Evolutionary conservation across 1,139 yeast genomes (phyloP).

Genomic region (Candida pseudoviswanathii): DNA sequence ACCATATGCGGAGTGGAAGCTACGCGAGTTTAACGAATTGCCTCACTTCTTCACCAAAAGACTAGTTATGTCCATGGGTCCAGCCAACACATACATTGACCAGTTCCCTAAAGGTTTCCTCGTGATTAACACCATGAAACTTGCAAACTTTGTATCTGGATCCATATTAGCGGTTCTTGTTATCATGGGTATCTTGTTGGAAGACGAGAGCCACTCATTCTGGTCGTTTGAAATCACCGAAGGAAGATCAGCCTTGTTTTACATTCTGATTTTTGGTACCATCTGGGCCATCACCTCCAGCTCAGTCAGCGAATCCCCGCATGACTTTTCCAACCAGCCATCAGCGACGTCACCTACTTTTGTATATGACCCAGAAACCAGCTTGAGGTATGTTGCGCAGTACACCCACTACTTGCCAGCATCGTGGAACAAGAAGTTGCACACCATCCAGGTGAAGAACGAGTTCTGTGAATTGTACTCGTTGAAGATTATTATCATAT

Average conservation of each 20-base stretch:
- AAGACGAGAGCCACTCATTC: constrained; percentile 78
- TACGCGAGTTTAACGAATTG: constrained; percentile 90
- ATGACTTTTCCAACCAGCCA: constrained; percentile 32
- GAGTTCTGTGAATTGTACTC: constrained; percentile 83
- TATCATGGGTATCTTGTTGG: constrained; percentile 73
- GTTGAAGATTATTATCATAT: constrained; percentile 67
- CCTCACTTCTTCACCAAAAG: constrained; percentile 85
- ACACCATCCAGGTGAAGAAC: constrained; percentile 77
- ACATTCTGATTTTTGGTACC: constrained; percentile 84
- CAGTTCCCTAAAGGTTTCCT: constrained; percentile 87
- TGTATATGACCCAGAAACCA: constrained; percentile 88
- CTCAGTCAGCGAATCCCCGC: constrained; percentile 23
- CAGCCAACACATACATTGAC: constrained; percentile 81
- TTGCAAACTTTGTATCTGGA: constrained; percentile 80
- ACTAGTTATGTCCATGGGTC: constrained; percentile 70
- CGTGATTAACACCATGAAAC: constrained; percentile 52
- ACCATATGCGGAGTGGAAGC: constrained; percentile 93
- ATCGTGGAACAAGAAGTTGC: constrained; percentile 82
- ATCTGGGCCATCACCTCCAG: constrained; percentile 66
- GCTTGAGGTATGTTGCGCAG: constrained; percentile 73
- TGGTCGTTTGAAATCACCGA: constrained; percentile 85
- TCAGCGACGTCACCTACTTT: constrained; percentile 41
- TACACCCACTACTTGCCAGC: constrained; percentile 89
- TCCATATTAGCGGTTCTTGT: constrained; percentile 89
- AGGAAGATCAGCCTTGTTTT: constrained; percentile 81